phyloP scores from a whole-genome alignment of 495 filamentous ascomycete genomes.

The Penicillium angulare region DNA sequence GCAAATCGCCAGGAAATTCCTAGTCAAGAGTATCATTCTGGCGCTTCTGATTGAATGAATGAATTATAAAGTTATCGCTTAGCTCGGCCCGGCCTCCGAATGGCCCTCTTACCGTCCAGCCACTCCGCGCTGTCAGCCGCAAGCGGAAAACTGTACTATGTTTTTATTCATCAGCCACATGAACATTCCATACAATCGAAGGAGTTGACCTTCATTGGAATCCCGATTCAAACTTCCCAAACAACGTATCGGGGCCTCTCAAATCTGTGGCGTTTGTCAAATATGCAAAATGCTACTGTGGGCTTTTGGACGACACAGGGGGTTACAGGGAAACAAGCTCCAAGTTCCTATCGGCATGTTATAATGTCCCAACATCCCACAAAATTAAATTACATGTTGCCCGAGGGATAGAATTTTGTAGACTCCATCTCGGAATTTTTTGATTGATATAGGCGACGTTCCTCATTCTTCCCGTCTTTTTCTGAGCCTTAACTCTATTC shows the following conservation, averaged over 20 bases:
- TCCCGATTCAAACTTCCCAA: not conserved
- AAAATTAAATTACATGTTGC: not conserved
- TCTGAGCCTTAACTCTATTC: too few relatives aligned
- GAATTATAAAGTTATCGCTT: too few relatives aligned
- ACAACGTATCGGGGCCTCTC: too few relatives aligned
- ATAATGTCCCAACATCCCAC: not conserved
- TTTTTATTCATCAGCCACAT: conserved; percentile 5
- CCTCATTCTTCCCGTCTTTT: not conserved
- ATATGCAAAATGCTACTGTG: too few relatives aligned
- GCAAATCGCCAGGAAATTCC: too few relatives aligned
- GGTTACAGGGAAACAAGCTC: too few relatives aligned
- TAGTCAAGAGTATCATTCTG: too few relatives aligned
- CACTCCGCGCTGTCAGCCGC: too few relatives aligned
- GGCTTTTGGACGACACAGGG: too few relatives aligned
- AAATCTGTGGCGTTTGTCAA: conserved; percentile 1
- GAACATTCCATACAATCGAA: too few relatives aligned
- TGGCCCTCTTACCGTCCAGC: not conserved
- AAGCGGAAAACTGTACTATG: conserved; percentile 4
- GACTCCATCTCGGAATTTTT: not conserved
- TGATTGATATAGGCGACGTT: not conserved
- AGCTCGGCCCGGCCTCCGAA: not conserved
- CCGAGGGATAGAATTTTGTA: not conserved
- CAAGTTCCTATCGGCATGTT: not conserved
- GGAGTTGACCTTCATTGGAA: too few relatives aligned
- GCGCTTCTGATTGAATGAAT: too few relatives aligned